Conservation (phyloP, 2,329 filamentous ascomycete species). For the Penicillium digitatum region DNA sequence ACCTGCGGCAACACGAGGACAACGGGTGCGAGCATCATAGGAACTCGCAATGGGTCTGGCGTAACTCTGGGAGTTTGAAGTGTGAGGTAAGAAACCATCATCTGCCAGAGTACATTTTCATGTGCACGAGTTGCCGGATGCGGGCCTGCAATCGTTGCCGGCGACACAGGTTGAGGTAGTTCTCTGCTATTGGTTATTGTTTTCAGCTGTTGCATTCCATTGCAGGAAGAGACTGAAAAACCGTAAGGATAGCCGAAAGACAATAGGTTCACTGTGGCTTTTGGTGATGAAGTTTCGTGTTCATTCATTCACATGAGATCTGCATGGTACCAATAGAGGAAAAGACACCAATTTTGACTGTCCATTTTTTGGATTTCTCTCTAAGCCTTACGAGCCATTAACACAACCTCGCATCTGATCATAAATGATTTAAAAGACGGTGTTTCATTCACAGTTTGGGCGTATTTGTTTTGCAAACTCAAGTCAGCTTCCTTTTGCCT, state of each 20-base stretch:
- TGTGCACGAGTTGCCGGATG: slow-evolving; percentile 11
- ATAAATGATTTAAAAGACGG: background rate
- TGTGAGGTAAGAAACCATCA: background rate
- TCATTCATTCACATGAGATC: background rate
- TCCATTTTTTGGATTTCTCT: background rate
- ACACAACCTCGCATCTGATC: background rate
- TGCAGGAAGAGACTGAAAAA: background rate
- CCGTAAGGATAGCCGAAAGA: background rate
- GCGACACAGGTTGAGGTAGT: slow-evolving; percentile 1
- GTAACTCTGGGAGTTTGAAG: background rate
- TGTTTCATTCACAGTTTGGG: background rate
- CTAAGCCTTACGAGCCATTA: background rate
- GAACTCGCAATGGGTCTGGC: slow-evolving; percentile 9
- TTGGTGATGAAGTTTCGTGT: background rate
- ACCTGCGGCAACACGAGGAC: slow-evolving; percentile 8
- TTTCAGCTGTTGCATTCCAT: too few relatives aligned
- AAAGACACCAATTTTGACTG: background rate
- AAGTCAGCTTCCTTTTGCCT: too few relatives aligned
- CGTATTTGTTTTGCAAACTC: background rate
- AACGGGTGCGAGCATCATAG: slow-evolving; percentile 11
- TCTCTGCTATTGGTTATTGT: background rate
- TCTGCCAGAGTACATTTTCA: slow-evolving; percentile 8
- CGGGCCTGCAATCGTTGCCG: slow-evolving; percentile 7
- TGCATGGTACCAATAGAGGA: background rate
- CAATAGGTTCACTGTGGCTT: background rate